These are phyloP conservation scores for Grosmannia penicillata DNA, from an alignment of 2,329 filamentous ascomycete genomes.

Conservation along the genomic window DNA sequence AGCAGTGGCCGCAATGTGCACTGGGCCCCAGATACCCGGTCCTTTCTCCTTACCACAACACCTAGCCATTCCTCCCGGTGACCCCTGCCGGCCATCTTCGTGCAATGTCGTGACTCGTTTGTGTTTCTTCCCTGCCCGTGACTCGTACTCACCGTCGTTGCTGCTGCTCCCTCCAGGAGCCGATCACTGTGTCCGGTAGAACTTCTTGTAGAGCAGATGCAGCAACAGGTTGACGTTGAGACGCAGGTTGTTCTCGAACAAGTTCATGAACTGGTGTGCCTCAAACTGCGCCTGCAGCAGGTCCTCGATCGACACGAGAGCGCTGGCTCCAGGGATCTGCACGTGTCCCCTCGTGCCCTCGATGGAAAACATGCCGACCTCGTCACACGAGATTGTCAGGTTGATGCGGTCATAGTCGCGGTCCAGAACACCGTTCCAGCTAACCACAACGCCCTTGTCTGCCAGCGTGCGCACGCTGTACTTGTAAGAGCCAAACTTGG, in stretches of 20 bases:
- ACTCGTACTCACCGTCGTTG: too few relatives aligned
- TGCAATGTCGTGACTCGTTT: constrained; percentile 2
- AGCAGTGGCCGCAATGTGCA: too few relatives aligned
- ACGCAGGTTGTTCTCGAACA: constrained; percentile 74
- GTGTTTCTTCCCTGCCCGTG: neutral
- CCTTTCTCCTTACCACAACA: too few relatives aligned
- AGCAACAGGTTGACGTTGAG: constrained; percentile 94
- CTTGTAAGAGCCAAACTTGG: constrained; percentile 96
- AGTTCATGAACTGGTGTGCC: constrained; percentile 86
- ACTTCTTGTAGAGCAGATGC: constrained; percentile 98
- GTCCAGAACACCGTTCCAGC: constrained; percentile 73
- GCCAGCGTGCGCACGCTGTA: constrained; percentile 80
- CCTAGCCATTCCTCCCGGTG: too few relatives aligned
- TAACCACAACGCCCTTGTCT: constrained; percentile 86
- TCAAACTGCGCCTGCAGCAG: constrained; percentile 94
- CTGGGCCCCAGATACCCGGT: too few relatives aligned
- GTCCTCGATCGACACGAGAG: constrained; percentile 79
- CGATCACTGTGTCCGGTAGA: constrained; percentile 58
- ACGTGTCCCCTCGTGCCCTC: constrained; percentile 86
- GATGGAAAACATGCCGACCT: constrained; percentile 85
- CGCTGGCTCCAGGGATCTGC: constrained; percentile 88
- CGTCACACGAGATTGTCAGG: constrained; percentile 84
- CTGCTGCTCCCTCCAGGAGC: too few relatives aligned
- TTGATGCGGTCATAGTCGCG: constrained; percentile 86
- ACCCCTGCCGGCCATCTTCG: too few relatives aligned